A percentile compares a stretch with the other conserved stretches of the same genome.
These are phyloP conservation scores for Luffa acutangula DNA, from an alignment of 306 rosid species.

Conservation along the genomic window DNA sequence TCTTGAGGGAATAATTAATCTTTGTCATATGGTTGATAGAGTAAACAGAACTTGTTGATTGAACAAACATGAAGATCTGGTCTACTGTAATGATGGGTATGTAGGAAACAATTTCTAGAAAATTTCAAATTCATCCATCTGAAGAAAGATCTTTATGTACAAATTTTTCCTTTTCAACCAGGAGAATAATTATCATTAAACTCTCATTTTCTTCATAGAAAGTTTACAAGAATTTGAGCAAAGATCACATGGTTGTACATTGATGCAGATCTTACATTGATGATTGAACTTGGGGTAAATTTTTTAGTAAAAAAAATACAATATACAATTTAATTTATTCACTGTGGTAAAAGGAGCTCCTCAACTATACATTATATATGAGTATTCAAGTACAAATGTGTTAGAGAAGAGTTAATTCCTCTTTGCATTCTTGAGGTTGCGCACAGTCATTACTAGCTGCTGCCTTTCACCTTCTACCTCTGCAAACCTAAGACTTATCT, in stretches of 20 bases:
- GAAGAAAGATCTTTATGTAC: not conserved
- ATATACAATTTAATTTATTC: slow-evolving; percentile 1
- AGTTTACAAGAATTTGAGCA: not conserved
- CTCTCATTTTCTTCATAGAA: not conserved
- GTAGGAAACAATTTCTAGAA: not conserved
- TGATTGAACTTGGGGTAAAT: not conserved
- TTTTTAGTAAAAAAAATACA: not conserved
- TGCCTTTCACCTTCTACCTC: slow-evolving; percentile 99
- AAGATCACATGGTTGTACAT: not conserved
- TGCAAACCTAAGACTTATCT: slow-evolving; percentile 89
- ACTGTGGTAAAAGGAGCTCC: not conserved
- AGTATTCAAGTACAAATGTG: not conserved
- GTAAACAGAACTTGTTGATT: not conserved
- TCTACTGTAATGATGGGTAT: not conserved
- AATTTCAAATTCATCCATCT: not conserved
- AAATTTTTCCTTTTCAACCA: not conserved
- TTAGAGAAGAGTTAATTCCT: slow-evolving; percentile 20
- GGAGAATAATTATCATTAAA: not conserved
- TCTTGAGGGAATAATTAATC: not conserved
- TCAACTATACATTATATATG: slow-evolving; percentile 6
- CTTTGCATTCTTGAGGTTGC: slow-evolving; percentile 52
- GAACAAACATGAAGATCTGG: not conserved
- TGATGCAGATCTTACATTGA: not conserved
- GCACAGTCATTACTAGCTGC: slow-evolving; percentile 76
- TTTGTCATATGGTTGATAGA: not conserved